A percentile compares a stretch with the other conserved stretches of the same genome.
Evolutionary conservation across 2,329 filamentous ascomycete genomes (phyloP).

Genomic region (Cercospora zeina): DNA sequence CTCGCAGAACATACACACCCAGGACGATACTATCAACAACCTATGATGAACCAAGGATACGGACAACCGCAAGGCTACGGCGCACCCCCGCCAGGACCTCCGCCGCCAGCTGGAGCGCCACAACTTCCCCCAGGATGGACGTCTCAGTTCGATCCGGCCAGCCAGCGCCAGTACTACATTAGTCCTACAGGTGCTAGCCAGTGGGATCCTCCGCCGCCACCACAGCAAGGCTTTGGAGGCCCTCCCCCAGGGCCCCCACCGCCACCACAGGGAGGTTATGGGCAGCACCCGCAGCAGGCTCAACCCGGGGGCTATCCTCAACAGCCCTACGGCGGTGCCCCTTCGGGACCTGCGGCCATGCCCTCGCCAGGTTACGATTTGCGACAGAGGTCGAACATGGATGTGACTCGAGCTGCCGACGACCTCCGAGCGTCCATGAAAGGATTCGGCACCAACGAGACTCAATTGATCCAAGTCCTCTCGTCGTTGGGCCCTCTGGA

Average conservation of each 20-base stretch:
- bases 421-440: conserved; percentile 82
- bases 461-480: conserved; percentile 68
- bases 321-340: conserved; percentile 24
- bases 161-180: conserved; percentile 22
- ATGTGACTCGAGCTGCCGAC: conserved; percentile 69
- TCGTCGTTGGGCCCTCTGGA: conserved; percentile 75
- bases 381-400: conserved; percentile 65
- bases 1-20: conserved; percentile 24
- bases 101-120: conserved; percentile 18
- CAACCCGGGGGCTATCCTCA: conserved; percentile 22
- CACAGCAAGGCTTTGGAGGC: conserved; percentile 24
- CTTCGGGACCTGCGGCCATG: conserved; percentile 55
- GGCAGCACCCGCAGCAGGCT: conserved; percentile 22
- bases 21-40: conserved; percentile 24
- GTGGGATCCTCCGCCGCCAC: conserved; percentile 26
- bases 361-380: conserved; percentile 74
- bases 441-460: conserved; percentile 87
- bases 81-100: conserved; percentile 27
- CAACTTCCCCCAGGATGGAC: conserved; percentile 24
- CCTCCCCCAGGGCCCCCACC: conserved; percentile 31
- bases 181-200: conserved; percentile 21
- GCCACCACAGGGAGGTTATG: conserved; percentile 27
- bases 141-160: conserved; percentile 21
- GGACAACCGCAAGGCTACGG: conserved; percentile 22
- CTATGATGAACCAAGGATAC: conserved; percentile 23